A percentile compares a stretch with the other conserved stretches of the same genome.
Evolutionary conservation across 2,329 filamentous ascomycete genomes (phyloP).

Genomic region (Phialocephala subalpina): DNA sequence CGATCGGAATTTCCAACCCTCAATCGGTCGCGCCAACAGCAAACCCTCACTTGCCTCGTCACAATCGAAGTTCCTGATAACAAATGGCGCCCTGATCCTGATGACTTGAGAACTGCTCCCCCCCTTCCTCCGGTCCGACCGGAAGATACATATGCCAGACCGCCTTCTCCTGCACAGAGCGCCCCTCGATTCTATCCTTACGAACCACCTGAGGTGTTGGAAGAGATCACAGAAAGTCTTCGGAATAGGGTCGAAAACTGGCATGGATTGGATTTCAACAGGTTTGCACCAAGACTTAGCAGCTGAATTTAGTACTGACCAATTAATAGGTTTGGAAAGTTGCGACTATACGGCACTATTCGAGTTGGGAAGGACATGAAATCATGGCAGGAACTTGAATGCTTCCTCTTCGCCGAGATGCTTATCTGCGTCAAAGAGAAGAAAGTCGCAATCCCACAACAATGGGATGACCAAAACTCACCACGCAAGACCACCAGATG

Average conservation of each 20-base stretch:
- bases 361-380: conserved; percentile 95
- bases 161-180: conserved; percentile 63
- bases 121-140: conserved; percentile 52
- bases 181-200: conserved; percentile 71
- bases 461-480: conserved; percentile 70
- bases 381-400: conserved; percentile 97
- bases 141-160: conserved; percentile 62
- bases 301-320: conserved; percentile 39
- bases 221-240: conserved; percentile 86
- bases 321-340: conserved; percentile 78
- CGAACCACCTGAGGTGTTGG: conserved; percentile 78
- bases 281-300: conserved; percentile 53
- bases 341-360: conserved; percentile 87
- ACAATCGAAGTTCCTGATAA: conserved; percentile 93
- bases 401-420: conserved; percentile 98
- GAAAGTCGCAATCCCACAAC: conserved; percentile 66
- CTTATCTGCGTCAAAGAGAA: conserved; percentile 99
- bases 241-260: conserved; percentile 94
- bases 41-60: conserved; percentile 91
- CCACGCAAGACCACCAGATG: conserved; percentile 76
- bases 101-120: conserved; percentile 72
- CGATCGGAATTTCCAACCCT: conserved; percentile 97
- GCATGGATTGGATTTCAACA: conserved; percentile 93
- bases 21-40: conserved; percentile 89
- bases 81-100: conserved; percentile 87